Percentiles rank a stretch among this genome's conserved stretches.
Evolutionary conservation across 208 protist species (phyloP).

Genomic region (Trypanosoma rangeli): DNA sequence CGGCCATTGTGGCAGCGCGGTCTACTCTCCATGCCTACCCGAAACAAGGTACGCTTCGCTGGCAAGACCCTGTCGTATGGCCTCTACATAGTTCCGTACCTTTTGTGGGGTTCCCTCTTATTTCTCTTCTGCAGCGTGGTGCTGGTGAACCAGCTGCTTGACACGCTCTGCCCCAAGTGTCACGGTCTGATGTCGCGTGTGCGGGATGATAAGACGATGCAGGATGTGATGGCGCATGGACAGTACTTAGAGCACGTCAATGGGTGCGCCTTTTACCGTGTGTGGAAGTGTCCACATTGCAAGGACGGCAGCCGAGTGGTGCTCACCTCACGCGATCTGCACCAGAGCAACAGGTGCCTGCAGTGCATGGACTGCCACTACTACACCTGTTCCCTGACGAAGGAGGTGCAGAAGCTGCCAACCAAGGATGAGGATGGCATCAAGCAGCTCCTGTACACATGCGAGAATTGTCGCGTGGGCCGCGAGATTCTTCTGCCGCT

Average conservation of each 20-base stretch:
- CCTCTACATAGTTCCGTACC: constrained; percentile 53
- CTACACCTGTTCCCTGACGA: constrained; percentile 77
- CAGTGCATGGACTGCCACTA: constrained; percentile 88
- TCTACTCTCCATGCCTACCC: constrained; percentile 52
- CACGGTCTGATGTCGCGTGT: constrained; percentile 71
- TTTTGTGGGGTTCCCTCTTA: constrained; percentile 55
- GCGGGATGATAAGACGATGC: constrained; percentile 61
- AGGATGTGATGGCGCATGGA: constrained; percentile 59
- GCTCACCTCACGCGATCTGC: constrained; percentile 75
- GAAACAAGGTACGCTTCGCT: constrained; percentile 72
- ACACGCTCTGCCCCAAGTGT: constrained; percentile 79
- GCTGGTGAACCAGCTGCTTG: constrained; percentile 66
- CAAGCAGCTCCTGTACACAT: constrained; percentile 76
- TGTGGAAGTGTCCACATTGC: constrained; percentile 81
- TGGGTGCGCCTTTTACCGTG: constrained; percentile 78
- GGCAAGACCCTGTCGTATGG: constrained; percentile 67
- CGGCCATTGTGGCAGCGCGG: constrained; percentile 56
- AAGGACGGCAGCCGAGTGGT: constrained; percentile 43
- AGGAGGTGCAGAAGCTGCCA: constrained; percentile 77
- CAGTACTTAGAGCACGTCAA: constrained; percentile 81
- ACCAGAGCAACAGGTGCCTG: constrained; percentile 79
- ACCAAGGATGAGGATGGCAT: constrained; percentile 80
- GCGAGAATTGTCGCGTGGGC: constrained; percentile 74
- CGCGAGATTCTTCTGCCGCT: constrained; percentile 79
- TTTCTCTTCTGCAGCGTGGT: constrained; percentile 61